phyloP scores from a whole-genome alignment of 108 stramenopile genomes.

The Poteriospumella lacustris region DNA sequence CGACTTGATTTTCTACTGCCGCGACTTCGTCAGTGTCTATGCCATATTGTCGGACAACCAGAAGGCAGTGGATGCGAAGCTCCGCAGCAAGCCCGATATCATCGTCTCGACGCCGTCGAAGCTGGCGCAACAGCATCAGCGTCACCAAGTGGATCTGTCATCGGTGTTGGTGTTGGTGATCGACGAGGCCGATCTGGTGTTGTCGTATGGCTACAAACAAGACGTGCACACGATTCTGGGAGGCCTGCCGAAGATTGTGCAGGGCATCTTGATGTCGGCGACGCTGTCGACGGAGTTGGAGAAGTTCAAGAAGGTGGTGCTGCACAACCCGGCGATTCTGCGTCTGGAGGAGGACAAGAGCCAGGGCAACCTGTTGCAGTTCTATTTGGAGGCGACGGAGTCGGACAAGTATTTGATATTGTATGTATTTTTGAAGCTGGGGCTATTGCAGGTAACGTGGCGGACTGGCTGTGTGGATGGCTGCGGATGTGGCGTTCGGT shows the following conservation, averaged over 20 bases:
- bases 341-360: conserved; percentile 76
- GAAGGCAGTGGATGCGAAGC: conserved; percentile 32
- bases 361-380: conserved; percentile 74
- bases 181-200: conserved; percentile 96
- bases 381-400: conserved; percentile 67
- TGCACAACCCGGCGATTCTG: conserved; percentile 85
- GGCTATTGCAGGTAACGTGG: conserved; percentile 58
- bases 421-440: conserved; percentile 79
- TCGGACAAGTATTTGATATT: conserved; percentile 82
- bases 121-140: conserved; percentile 45
- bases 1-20: conserved; percentile 80
- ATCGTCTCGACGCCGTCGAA: conserved; percentile 52
- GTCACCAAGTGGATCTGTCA: conserved; percentile 45
- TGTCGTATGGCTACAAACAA: conserved; percentile 82
- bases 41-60: conserved; percentile 59
- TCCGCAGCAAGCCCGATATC: conserved; percentile 41
- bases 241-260: conserved; percentile 80
- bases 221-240: conserved; percentile 77
- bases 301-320: conserved; percentile 80
- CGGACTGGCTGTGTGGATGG: background rate
- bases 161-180: conserved; percentile 79
- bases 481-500: too few species aligned
- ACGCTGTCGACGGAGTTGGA: conserved; percentile 81
- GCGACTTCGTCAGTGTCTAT: conserved; percentile 68
- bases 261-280: conserved; percentile 95